phyloP scores from a whole-genome alignment of 257 asterid genomes.

The Solanum pinnatisectum region DNA sequence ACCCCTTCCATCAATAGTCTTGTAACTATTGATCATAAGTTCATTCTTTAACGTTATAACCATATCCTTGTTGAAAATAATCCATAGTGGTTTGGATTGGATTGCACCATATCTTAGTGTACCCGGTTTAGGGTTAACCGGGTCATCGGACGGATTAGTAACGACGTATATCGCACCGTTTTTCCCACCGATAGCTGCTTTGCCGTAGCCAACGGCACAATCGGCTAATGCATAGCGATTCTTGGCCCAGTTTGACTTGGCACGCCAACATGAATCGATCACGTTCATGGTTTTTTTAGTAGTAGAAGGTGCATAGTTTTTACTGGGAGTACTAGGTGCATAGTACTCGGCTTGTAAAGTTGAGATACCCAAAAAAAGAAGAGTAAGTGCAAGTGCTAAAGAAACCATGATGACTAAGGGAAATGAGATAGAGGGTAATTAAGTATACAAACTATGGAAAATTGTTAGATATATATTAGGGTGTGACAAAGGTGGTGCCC shows the following conservation, averaged over 20 bases:
- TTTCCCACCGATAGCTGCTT: slow-evolving; percentile 58
- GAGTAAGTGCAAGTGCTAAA: slow-evolving; percentile 11
- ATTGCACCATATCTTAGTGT: slow-evolving; percentile 72
- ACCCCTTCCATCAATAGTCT: slow-evolving; percentile 94
- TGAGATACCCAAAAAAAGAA: slow-evolving; percentile 15
- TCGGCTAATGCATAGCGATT: slow-evolving; percentile 59
- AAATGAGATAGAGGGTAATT: neutral
- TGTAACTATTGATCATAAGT: slow-evolving; percentile 60
- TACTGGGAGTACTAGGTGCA: slow-evolving; percentile 1
- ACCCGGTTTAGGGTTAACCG: slow-evolving; percentile 46
- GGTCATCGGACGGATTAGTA: slow-evolving; percentile 53
- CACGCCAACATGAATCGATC: slow-evolving; percentile 72
- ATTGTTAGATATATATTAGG: neutral
- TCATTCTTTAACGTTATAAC: slow-evolving; percentile 50
- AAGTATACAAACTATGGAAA: neutral
- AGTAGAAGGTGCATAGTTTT: neutral
- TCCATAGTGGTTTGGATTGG: slow-evolving; percentile 65
- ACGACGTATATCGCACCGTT: slow-evolving; percentile 47
- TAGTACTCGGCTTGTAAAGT: slow-evolving; percentile 11
- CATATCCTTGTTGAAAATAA: slow-evolving; percentile 48
- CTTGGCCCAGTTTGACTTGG: slow-evolving; percentile 49
- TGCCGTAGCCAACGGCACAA: slow-evolving; percentile 67
- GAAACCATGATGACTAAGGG: slow-evolving; percentile 27
- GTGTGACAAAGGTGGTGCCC: slow-evolving; percentile 30
- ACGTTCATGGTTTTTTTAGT: slow-evolving; percentile 29